Conservation (phyloP, 208 protist genomes). For the Acanthamoeba triangularis region DNA sequence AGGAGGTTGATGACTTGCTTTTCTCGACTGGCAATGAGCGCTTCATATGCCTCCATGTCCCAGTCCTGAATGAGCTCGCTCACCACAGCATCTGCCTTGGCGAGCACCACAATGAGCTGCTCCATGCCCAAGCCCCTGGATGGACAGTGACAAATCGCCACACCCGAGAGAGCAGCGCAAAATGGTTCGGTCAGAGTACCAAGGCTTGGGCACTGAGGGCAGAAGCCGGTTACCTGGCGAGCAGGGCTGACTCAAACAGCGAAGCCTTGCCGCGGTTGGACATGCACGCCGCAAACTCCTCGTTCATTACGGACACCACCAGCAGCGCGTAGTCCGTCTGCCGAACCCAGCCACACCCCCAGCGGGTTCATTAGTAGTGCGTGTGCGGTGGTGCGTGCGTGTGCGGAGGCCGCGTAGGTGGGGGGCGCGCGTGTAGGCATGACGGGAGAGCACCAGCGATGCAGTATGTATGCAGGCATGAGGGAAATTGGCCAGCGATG, state of each 20-base stretch:
- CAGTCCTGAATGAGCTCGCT: background rate
- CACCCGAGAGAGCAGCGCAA: no score
- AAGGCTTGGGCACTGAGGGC: background rate
- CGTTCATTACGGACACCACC: background rate
- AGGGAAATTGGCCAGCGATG: no score
- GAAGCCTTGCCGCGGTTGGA: background rate
- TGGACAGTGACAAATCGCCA: background rate
- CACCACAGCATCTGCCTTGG: background rate
- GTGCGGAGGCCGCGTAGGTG: no score
- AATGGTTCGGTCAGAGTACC: background rate
- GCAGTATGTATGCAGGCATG: no score
- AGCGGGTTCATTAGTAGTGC: no score
- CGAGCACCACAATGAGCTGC: background rate
- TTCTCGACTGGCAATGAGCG: background rate
- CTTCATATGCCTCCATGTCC: background rate
- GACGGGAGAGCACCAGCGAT: no score
- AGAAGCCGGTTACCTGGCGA: background rate
- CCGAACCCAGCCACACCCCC: no score
- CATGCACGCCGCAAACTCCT: background rate
- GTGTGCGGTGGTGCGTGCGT: no score
- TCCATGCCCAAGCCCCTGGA: background rate
- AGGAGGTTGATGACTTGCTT: background rate
- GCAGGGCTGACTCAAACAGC: background rate
- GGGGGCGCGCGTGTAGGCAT: no score
- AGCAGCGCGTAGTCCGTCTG: background rate